Conservation (phyloP, 768 basidiomycete species). For the Wakefieldia striispora region DNA sequence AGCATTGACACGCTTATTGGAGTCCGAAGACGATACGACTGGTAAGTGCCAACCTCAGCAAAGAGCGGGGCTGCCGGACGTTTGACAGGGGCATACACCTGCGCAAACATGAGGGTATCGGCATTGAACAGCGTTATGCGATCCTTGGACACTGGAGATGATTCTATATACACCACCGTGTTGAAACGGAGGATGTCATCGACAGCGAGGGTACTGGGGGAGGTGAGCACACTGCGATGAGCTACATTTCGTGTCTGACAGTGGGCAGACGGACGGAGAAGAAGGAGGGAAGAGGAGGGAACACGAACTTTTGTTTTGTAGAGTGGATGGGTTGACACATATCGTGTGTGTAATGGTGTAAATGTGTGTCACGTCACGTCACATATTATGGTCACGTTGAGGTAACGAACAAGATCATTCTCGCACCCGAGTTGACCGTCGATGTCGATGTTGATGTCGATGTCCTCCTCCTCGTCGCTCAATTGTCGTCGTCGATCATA, state of each 20-base stretch:
- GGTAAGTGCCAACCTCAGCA: slow-evolving; percentile 24
- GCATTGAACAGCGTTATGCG: slow-evolving; percentile 42
- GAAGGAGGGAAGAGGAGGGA: neutral
- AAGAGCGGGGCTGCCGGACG: neutral
- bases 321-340: slow-evolving; percentile 10
- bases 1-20: slow-evolving; percentile 43
- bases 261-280: slow-evolving; percentile 2
- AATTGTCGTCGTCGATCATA: slow-evolving; percentile 53
- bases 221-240: slow-evolving; percentile 19
- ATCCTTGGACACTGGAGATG: slow-evolving; percentile 21
- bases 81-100: slow-evolving; percentile 9
- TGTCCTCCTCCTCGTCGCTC: slow-evolving; percentile 35
- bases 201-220: slow-evolving; percentile 27
- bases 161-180: slow-evolving; percentile 6
- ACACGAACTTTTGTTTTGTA: slow-evolving; percentile 23
- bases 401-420: slow-evolving; percentile 15
- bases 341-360: slow-evolving; percentile 23
- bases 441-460: slow-evolving; percentile 12
- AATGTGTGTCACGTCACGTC: slow-evolving; percentile 17
- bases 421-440: neutral
- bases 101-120: slow-evolving; percentile 45
- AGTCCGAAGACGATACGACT: slow-evolving; percentile 17
- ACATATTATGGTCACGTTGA: neutral
- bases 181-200: slow-evolving; percentile 33
- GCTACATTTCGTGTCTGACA: neutral